A percentile compares a stretch with the other conserved stretches of the same genome.
Conservation (phyloP, 1,284 basidiomycete genomes). For the Uromyces viciae-fabae region DNA sequence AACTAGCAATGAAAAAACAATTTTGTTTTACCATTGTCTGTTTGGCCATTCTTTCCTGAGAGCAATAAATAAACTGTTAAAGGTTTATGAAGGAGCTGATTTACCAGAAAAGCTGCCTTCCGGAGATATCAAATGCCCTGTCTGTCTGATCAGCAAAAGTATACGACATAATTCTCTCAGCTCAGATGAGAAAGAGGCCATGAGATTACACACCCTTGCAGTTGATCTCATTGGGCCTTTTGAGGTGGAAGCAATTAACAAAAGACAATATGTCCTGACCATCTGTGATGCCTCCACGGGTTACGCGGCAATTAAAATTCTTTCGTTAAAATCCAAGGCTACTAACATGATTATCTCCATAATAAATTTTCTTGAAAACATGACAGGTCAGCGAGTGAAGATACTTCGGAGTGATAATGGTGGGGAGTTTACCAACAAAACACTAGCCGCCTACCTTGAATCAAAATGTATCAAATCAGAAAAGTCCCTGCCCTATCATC, state of each 20-base stretch:
- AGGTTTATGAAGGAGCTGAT: background rate
- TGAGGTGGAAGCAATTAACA: background rate
- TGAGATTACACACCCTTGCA: background rate
- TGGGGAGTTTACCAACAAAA: background rate
- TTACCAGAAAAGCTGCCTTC: background rate
- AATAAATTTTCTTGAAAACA: background rate
- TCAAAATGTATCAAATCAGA: background rate
- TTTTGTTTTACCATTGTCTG: background rate
- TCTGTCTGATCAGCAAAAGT: background rate
- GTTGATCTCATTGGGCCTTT: slow-evolving; percentile 17
- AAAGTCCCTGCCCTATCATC: background rate
- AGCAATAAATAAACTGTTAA: background rate
- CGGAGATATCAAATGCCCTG: background rate
- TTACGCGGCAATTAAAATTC: background rate
- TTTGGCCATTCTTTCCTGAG: background rate
- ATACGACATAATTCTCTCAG: background rate
- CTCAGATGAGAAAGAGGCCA: background rate
- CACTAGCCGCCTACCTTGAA: background rate
- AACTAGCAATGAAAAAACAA: background rate
- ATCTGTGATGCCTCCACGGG: background rate
- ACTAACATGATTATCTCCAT: background rate
- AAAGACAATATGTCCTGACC: background rate
- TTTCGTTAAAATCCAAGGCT: background rate
- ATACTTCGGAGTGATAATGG: background rate
- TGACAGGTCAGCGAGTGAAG: background rate